These are phyloP conservation scores for Halophytophthora polymorphica DNA, from an alignment of 352 stramenopile genomes.

Conservation along the genomic window DNA sequence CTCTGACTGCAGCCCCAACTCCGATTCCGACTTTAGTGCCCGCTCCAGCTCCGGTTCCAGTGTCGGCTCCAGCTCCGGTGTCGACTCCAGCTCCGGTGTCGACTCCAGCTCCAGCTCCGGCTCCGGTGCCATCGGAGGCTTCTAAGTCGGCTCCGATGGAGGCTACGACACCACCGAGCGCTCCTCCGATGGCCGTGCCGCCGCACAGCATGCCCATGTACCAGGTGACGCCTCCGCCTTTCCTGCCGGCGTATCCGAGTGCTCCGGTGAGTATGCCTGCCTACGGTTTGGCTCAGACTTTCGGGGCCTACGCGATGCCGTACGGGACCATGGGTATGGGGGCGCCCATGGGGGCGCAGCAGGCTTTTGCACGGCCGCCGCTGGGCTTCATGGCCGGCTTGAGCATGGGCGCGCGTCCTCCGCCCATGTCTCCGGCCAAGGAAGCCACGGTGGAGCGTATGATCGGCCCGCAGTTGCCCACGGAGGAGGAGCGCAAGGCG, in stretches of 20 bases:
- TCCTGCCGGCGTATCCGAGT: constrained; percentile 31
- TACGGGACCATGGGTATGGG: constrained; percentile 40
- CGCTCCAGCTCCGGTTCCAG: constrained; percentile 1
- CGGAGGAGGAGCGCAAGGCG: constrained; percentile 19
- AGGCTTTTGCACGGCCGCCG: constrained; percentile 28
- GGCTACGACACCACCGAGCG: constrained; percentile 6
- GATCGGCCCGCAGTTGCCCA: constrained; percentile 50
- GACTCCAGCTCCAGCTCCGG: constrained; percentile 4
- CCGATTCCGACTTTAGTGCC: constrained; percentile 1
- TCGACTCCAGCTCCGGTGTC: not conserved
- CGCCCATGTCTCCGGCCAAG: constrained; percentile 15
- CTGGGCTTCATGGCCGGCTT: constrained; percentile 34
- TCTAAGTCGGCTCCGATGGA: not conserved
- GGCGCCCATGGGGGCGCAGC: constrained; percentile 21
- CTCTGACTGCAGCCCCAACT: constrained; percentile 11
- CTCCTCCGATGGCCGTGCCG: constrained; percentile 2
- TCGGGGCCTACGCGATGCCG: constrained; percentile 34
- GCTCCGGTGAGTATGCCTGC: constrained; percentile 30
- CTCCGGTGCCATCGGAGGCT: constrained; percentile 1
- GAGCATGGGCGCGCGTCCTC: constrained; percentile 20
- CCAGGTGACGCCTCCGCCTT: constrained; percentile 24
- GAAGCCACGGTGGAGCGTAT: constrained; percentile 29
- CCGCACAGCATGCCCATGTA: constrained; percentile 25
- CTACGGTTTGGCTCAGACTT: constrained; percentile 34
- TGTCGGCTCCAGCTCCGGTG: constrained; percentile 1